These are phyloP conservation scores for Corymbia citriodora DNA, from an alignment of 441 rosid genomes.

Conservation along the genomic window DNA sequence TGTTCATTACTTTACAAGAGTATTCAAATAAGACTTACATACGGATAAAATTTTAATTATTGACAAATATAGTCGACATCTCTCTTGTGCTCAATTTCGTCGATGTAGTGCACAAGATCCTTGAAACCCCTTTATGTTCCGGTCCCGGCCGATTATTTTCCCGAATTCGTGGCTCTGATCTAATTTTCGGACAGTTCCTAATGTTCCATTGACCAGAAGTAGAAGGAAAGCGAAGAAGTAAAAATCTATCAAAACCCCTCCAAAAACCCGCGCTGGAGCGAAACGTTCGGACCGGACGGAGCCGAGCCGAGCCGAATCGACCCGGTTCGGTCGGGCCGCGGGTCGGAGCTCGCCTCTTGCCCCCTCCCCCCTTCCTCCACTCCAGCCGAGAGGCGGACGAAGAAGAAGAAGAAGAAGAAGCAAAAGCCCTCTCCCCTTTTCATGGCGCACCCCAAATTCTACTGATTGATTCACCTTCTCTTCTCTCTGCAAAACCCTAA, in stretches of 20 bases:
- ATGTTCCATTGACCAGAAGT: neutral
- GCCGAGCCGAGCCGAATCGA: neutral
- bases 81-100: accelerated
- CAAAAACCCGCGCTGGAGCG: neutral
- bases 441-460: neutral
- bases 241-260: neutral
- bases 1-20: neutral
- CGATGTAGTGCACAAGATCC: neutral
- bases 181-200: neutral
- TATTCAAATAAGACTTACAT: neutral
- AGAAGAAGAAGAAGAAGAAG: neutral
- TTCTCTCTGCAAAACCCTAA: neutral
- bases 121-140: accelerated
- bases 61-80: neutral
- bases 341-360: neutral
- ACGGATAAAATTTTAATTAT: neutral
- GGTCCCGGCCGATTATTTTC: accelerated
- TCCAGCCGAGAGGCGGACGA: neutral
- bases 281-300: neutral
- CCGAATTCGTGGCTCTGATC: accelerated
- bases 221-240: too few species aligned
- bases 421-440: neutral
- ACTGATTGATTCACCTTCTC: neutral
- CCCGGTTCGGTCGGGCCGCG: neutral
- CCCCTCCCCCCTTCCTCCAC: neutral